Percentiles rank a stretch among this genome's conserved stretches.
These are phyloP conservation scores for Claviceps fusiformis DNA, from an alignment of 2,329 filamentous ascomycete genomes.

Conservation along the genomic window DNA sequence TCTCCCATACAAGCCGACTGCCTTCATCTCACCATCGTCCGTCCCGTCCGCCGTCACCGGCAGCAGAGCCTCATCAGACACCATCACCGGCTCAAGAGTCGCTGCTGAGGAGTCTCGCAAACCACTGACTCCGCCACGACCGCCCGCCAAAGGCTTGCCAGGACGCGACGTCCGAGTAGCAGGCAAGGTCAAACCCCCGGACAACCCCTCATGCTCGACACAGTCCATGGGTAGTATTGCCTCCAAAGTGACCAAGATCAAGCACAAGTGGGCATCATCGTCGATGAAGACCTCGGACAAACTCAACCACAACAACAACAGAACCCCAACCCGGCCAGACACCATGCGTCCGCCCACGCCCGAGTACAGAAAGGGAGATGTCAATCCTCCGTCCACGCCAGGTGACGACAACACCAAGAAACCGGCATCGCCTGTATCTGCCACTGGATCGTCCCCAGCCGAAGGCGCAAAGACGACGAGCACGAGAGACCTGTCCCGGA, in stretches of 20 bases:
- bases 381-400: constrained; percentile 18
- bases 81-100: neutral
- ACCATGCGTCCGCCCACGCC: constrained; percentile 32
- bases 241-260: constrained; percentile 20
- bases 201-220: neutral
- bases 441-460: constrained; percentile 22
- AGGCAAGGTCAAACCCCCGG: constrained; percentile 8
- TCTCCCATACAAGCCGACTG: constrained; percentile 37
- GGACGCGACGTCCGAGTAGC: constrained; percentile 16
- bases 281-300: neutral
- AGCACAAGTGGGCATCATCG: constrained; percentile 11
- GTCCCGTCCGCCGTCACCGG: constrained; percentile 1
- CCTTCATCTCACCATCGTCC: constrained; percentile 13
- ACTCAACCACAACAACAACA: neutral
- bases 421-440: constrained; percentile 32
- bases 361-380: constrained; percentile 32
- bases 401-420: constrained; percentile 26
- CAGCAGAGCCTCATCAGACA: neutral
- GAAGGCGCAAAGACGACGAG: constrained; percentile 5
- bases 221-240: constrained; percentile 19
- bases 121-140: constrained; percentile 5
- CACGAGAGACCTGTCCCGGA: constrained; percentile 1
- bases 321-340: constrained; percentile 5
- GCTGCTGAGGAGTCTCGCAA: neutral
- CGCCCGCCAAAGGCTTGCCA: constrained; percentile 12